Conservation (phyloP, 305 asterid genomes). For the Plantago lanceolata region DNA sequence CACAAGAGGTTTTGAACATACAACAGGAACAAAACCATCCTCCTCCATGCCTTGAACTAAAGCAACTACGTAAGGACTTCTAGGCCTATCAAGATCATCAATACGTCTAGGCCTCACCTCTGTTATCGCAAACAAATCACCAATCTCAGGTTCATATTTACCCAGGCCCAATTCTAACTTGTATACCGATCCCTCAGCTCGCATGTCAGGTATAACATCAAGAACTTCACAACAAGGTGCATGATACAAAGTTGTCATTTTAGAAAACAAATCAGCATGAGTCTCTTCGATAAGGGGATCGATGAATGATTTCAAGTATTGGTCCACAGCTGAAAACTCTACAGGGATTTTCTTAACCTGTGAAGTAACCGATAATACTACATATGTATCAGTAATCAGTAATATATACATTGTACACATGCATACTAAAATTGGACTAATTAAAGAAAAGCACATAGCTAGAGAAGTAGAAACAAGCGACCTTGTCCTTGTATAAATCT, state of each 20-base stretch:
- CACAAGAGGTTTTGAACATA: constrained; percentile 28
- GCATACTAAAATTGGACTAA: too few relatives aligned
- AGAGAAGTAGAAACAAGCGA: not conserved
- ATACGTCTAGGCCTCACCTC: constrained; percentile 33
- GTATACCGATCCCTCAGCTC: constrained; percentile 22
- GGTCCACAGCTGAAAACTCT: constrained; percentile 27
- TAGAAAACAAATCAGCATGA: constrained; percentile 40
- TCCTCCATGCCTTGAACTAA: constrained; percentile 21
- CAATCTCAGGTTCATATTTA: constrained; percentile 30
- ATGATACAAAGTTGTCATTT: constrained; percentile 8
- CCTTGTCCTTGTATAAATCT: constrained; percentile 36
- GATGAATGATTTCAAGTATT: constrained; percentile 34
- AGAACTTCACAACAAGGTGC: constrained; percentile 30
- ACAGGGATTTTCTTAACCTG: constrained; percentile 38
- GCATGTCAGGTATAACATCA: not conserved
- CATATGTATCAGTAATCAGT: not conserved
- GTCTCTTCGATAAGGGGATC: constrained; percentile 47
- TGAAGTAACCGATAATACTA: not conserved
- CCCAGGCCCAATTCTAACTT: not conserved
- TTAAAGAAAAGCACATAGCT: too few relatives aligned
- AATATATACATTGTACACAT: too few relatives aligned
- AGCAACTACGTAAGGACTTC: constrained; percentile 30
- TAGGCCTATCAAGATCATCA: constrained; percentile 32
- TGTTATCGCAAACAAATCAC: constrained; percentile 36
- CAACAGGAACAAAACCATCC: not conserved